phyloP scores from a whole-genome alignment of 2,329 filamentous ascomycete genomes.

The Orbilia oligospora region DNA sequence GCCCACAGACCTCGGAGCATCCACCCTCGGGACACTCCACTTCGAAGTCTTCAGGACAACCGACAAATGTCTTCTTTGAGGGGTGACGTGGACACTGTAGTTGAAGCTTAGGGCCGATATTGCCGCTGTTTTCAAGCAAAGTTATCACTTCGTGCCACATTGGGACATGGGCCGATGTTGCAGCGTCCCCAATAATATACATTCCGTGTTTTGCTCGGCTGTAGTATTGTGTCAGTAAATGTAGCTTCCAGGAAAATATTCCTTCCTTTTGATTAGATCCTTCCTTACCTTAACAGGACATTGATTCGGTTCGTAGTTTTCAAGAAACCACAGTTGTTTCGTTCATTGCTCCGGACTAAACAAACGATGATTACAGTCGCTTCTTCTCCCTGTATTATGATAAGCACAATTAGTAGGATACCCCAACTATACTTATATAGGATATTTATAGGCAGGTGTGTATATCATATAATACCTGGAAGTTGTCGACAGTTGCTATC shows the following conservation, averaged over 20 bases:
- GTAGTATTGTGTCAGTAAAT: not conserved
- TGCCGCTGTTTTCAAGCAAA: constrained; percentile 69
- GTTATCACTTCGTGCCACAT: constrained; percentile 64
- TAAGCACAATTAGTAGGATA: constrained; percentile 64
- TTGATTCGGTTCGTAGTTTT: constrained; percentile 64
- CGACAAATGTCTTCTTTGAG: constrained; percentile 70
- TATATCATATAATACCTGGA: constrained; percentile 38
- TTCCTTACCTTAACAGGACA: constrained; percentile 63
- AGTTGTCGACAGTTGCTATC: constrained; percentile 64
- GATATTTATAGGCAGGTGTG: not conserved
- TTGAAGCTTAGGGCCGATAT: constrained; percentile 71
- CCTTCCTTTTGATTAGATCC: not conserved
- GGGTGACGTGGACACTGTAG: constrained; percentile 76
- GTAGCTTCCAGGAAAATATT: too few relatives aligned
- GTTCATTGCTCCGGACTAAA: constrained; percentile 77
- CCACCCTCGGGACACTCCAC: constrained; percentile 75
- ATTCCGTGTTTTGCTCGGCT: constrained; percentile 78
- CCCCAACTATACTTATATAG: too few relatives aligned
- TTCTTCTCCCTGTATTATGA: constrained; percentile 81
- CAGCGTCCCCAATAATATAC: constrained; percentile 78
- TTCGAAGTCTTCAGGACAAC: constrained; percentile 73
- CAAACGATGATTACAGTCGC: constrained; percentile 79
- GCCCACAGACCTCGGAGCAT: constrained; percentile 71
- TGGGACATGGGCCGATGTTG: constrained; percentile 72
- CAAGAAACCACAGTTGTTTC: constrained; percentile 76